Percentiles rank a stretch among this genome's conserved stretches.
Evolutionary conservation across 805 yeast genomes (phyloP).

Genomic region (Metschnikowia hibisci): DNA sequence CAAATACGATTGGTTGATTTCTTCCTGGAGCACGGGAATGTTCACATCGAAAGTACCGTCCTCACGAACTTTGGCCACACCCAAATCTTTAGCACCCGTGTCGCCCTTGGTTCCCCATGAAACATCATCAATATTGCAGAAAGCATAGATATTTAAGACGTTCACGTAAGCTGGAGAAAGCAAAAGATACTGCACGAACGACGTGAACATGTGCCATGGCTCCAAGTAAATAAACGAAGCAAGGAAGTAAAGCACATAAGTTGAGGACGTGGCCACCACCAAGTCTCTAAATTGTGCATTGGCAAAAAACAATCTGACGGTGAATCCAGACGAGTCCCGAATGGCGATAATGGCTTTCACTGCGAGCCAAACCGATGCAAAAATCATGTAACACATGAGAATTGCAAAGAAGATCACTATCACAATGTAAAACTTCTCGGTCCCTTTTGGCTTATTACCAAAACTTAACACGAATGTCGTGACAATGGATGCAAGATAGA

Average conservation of each 20-base stretch:
- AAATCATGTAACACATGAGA: constrained; percentile 55
- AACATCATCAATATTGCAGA: constrained; percentile 67
- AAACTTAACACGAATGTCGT: constrained; percentile 60
- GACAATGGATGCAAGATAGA: constrained; percentile 53
- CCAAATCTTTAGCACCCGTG: constrained; percentile 53
- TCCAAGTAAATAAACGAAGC: constrained; percentile 58
- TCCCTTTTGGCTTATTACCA: constrained; percentile 63
- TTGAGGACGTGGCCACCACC: constrained; percentile 56
- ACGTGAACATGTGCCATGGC: constrained; percentile 64
- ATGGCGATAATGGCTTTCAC: constrained; percentile 44
- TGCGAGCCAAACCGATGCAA: constrained; percentile 57
- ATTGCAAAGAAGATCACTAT: constrained; percentile 55
- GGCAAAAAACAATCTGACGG: constrained; percentile 44
- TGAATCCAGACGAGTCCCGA: constrained; percentile 34
- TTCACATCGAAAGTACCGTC: constrained; percentile 57
- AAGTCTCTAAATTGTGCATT: constrained; percentile 44
- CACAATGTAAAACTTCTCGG: constrained; percentile 49
- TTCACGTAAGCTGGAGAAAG: constrained; percentile 51
- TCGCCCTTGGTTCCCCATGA: constrained; percentile 78
- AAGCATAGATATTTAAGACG: constrained; percentile 61
- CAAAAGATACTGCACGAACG: constrained; percentile 49
- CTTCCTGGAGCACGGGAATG: constrained; percentile 45
- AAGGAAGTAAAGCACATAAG: constrained; percentile 58
- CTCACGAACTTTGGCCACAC: constrained; percentile 49
- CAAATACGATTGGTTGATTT: constrained; percentile 50